phyloP scores from a whole-genome alignment of 495 filamentous ascomycete genomes.

The Aspergillus sclerotiicarbonarius region DNA sequence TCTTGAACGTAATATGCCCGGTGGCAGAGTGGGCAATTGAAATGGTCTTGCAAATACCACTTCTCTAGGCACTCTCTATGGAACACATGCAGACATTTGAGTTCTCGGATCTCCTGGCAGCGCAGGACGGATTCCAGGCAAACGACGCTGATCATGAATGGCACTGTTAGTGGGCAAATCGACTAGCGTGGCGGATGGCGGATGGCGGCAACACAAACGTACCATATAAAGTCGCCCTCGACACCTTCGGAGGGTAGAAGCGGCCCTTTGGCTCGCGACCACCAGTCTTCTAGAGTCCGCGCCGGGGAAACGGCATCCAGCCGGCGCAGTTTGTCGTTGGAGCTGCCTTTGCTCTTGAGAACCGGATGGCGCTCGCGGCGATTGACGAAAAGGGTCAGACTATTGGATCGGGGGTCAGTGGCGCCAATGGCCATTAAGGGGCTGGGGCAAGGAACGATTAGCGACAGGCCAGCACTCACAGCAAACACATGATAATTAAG shows the following conservation, averaged over 20 bases:
- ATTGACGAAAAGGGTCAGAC: slow-evolving; percentile 39
- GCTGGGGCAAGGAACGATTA: too few relatives aligned
- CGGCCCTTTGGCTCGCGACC: slow-evolving; percentile 35
- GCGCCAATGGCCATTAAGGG: not conserved
- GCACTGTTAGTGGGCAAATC: not conserved
- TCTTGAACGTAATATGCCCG: slow-evolving; percentile 38
- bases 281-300: slow-evolving; percentile 45
- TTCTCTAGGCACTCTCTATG: slow-evolving; percentile 47
- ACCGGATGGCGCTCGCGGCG: slow-evolving; percentile 31
- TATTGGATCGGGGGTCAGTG: slow-evolving; percentile 9
- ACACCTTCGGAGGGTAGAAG: slow-evolving; percentile 35
- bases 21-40: slow-evolving; percentile 45
- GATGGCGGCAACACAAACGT: slow-evolving; percentile 7
- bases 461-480: slow-evolving; percentile 31
- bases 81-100: slow-evolving; percentile 47
- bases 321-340: slow-evolving; percentile 35
- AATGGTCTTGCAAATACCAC: slow-evolving; percentile 46
- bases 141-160: slow-evolving; percentile 30
- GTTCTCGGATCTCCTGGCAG: slow-evolving; percentile 40
- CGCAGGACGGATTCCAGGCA: slow-evolving; percentile 43
- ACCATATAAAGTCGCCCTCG: slow-evolving; percentile 47
- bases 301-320: slow-evolving; percentile 41
- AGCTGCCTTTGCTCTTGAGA: slow-evolving; percentile 24
- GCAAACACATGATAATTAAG: slow-evolving; percentile 36
- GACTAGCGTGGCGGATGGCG: not conserved